Base-by-base conservation (phyloP, 768 basidiomycete species). In the Clavulina sp. region DNA sequence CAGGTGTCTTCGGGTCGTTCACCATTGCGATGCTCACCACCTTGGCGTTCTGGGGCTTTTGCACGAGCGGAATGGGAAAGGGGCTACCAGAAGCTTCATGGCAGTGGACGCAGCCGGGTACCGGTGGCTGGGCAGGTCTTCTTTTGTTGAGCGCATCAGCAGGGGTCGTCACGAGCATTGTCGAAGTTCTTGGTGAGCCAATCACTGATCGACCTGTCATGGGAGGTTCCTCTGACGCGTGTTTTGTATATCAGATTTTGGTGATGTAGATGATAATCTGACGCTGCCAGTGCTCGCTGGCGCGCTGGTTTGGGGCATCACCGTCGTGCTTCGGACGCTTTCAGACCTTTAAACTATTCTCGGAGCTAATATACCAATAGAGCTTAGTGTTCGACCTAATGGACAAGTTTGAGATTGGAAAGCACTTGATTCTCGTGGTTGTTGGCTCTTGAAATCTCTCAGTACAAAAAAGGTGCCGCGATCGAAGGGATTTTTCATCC, bases 251-350 rank as follows among this genome's bases (percentile, higher is more conserved):
- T n/a, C 61, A 93, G 87, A 92, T 63, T 69, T 93, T 2, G 87
- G 87, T 18, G 74, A 73, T 0, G 62, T 88, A 34, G 91, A 95
- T 60, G 91, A 95, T 61, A 93, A 95, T 62, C 64, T 95, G 24
- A 92, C 86, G 5, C 66, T 95, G 24, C 91, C 91, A 3, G 78
- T 93, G 60, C 76, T 92, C 51, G 80, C 86, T 4, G 89, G 89
- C 2, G 83, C 77, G 2, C 71, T 75, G 57, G 62, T 80, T 29
- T 80, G 76, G 76, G 70, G n/a, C n/a, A n/a, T n/a, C n/a, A n/a
- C n/a, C n/a, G n/a, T n/a, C n/a, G n/a, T n/a, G n/a, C n/a, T n/a
- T n/a, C n/a, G n/a, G n/a, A n/a, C n/a, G n/a, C n/a, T n/a, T n/a
- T n/a, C n/a, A n/a, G n/a, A n/a, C n/a, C n/a, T n/a, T n/a, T n/a